Base-by-base conservation (phyloP, 1,284 basidiomycete genomes). In the Malassezia brasiliensis region DNA sequence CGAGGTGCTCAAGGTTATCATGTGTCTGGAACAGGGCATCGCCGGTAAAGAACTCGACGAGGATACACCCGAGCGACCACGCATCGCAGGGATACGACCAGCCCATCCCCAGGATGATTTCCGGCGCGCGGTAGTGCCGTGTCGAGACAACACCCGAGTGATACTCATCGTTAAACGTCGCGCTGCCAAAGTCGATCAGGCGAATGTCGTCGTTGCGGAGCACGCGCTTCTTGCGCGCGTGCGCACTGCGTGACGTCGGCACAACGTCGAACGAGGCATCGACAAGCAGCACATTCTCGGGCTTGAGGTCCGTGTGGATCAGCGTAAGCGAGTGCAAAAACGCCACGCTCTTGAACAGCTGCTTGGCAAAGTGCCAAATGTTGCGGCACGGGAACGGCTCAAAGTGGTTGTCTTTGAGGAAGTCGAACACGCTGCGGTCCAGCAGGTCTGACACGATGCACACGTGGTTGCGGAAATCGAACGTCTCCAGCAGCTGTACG, bases 21-120 rank as follows among this genome's bases (percentile, higher is more conserved):
- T 96, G 93, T 0, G 94, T 98, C 77, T 98, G 94, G 79, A 96
- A 99, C 31, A 98, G 81, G 4, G 94, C 94, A 42, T 93, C 85
- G 34, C 94, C 94, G 2, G 94, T 99, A 78, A 85, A 94, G 75
- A 99, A 96, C 76, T 99, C 94, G 60, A 99, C 90, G 14, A 99
- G 83, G 66, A 99, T 99, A 78, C 94, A 99, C 7, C 94, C 94
- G 51, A 99, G 82, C 11, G 94, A 98, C 79, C 96, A 99, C 28
- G 88, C 89, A 77, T 99, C 94, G 77, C 94, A 98, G 0, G 94
- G 91, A 76, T 86, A 98, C 47, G 90, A 93, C 94, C 94, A 98
- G 50, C 91, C 89, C 63, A 96, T 82, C 2, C 63, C 89, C 48
- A 98, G 81, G 59, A 99, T 99, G 74, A 99, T 98, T 78, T 99